A percentile compares a stretch with the other conserved stretches of the same genome.
Evolutionary conservation across 257 asterid genomes (phyloP).

Genomic region (Nicotiana benthamiana): DNA sequence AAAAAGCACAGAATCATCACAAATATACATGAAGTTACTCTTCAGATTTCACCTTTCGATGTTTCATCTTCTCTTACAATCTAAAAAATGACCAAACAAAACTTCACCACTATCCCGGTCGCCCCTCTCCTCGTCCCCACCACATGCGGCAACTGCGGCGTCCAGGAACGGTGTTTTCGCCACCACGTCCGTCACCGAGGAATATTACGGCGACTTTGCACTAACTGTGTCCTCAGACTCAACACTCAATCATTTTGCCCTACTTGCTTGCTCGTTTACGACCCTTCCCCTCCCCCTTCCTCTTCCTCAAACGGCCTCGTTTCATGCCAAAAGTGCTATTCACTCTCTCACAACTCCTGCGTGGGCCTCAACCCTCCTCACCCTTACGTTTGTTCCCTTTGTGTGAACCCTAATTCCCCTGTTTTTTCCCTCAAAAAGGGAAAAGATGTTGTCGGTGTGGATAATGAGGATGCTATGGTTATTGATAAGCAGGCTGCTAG

Average conservation of each 20-base stretch:
- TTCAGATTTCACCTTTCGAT: neutral
- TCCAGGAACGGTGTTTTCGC: constrained; percentile 52
- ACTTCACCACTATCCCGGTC: constrained; percentile 13
- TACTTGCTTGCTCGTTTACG: constrained; percentile 59
- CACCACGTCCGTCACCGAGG: constrained; percentile 74
- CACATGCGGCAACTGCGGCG: constrained; percentile 58
- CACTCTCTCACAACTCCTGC: constrained; percentile 57
- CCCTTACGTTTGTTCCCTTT: constrained; percentile 73
- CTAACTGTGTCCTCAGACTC: constrained; percentile 82
- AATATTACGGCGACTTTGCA: constrained; percentile 63
- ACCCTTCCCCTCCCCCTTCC: constrained; percentile 28
- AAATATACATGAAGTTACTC: constrained; percentile 1
- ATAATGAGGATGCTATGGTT: constrained; percentile 33
- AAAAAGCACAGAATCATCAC: neutral
- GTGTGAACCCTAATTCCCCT: constrained; percentile 38
- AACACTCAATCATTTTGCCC: constrained; percentile 83
- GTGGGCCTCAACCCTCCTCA: constrained; percentile 27
- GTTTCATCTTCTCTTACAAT: constrained; percentile 13
- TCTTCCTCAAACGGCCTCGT: constrained; percentile 34
- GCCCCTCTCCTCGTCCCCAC: constrained; percentile 14
- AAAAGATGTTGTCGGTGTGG: constrained; percentile 15
- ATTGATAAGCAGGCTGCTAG: constrained; percentile 57
- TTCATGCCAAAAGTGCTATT: constrained; percentile 59
- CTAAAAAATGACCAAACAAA: constrained; percentile 25
- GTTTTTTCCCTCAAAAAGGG: constrained; percentile 35